Conservation (phyloP, 345 rosid species). For the Camelina laxa region DNA sequence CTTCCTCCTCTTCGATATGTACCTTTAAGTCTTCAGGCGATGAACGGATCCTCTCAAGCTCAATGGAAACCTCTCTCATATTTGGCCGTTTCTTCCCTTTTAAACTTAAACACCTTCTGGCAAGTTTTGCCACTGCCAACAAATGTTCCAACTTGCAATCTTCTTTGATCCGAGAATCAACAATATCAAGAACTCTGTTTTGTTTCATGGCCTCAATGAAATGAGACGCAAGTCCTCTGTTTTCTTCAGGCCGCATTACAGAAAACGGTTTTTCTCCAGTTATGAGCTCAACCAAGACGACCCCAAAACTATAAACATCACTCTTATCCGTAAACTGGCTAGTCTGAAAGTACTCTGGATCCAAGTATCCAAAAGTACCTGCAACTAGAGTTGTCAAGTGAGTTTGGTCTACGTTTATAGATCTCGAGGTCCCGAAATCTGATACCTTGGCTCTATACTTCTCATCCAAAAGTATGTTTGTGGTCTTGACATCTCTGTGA, state of each 20-base stretch:
- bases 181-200: slow-evolving; percentile 38
- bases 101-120: slow-evolving; percentile 43
- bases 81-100: slow-evolving; percentile 50
- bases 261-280: slow-evolving; percentile 47
- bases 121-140: slow-evolving; percentile 43
- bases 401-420: slow-evolving; percentile 50
- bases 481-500: slow-evolving; percentile 53
- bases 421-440: slow-evolving; percentile 58
- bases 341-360: slow-evolving; percentile 45
- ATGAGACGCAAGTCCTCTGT: slow-evolving; percentile 43
- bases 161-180: slow-evolving; percentile 41
- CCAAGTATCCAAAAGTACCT: slow-evolving; percentile 44
- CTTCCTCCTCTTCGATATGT: slow-evolving; percentile 28
- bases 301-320: slow-evolving; percentile 47
- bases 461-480: slow-evolving; percentile 52
- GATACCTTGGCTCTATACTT: slow-evolving; percentile 51
- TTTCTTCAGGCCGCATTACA: slow-evolving; percentile 35
- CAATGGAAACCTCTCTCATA: slow-evolving; percentile 51
- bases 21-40: slow-evolving; percentile 18
- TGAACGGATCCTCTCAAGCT: slow-evolving; percentile 42
- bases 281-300: slow-evolving; percentile 52
- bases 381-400: slow-evolving; percentile 50
- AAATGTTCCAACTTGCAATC: slow-evolving; percentile 30
- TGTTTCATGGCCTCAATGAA: slow-evolving; percentile 42
- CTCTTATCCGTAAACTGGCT: slow-evolving; percentile 46